Percentiles rank a stretch among this genome's conserved stretches.
Evolutionary conservation across 2,329 filamentous ascomycete species (phyloP).

Genomic region (Pseudogymnoascus sp.): DNA sequence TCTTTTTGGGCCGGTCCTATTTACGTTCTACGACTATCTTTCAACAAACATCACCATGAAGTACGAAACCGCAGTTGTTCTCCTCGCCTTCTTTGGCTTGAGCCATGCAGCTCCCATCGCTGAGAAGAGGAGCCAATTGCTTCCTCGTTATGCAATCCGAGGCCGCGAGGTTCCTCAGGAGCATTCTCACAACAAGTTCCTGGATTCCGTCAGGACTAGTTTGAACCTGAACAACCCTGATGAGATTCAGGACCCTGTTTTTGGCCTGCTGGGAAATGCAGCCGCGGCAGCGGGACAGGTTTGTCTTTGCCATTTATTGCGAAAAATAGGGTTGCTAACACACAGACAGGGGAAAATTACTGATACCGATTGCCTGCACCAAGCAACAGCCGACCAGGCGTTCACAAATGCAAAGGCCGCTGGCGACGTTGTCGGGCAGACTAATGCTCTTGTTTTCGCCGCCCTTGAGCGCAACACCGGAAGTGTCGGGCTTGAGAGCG

Average conservation of each 20-base stretch:
- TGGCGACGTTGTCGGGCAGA: constrained; percentile 44
- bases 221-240: constrained; percentile 43
- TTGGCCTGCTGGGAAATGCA: constrained; percentile 45
- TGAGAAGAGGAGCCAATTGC: constrained; percentile 18
- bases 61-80: constrained; percentile 25
- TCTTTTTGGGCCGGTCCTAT: constrained; percentile 25
- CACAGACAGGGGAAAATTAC: constrained; percentile 35
- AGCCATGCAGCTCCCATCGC: constrained; percentile 24
- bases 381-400: constrained; percentile 50
- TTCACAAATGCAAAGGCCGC: constrained; percentile 54
- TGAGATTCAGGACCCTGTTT: constrained; percentile 41
- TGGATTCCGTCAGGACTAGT: constrained; percentile 37
- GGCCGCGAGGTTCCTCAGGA: constrained; percentile 50
- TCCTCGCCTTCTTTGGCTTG: constrained; percentile 26
- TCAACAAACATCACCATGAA: constrained; percentile 26
- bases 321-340: not conserved
- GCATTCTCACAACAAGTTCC: constrained; percentile 45
- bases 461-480: constrained; percentile 55
- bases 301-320: not conserved
- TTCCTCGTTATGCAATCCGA: constrained; percentile 17
- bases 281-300: constrained; percentile 39
- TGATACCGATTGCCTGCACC: constrained; percentile 52
- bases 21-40: constrained; percentile 16
- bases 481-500: constrained; percentile 48
- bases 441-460: constrained; percentile 45